Evolutionary conservation across 805 yeast species (phyloP).

Genomic region (Yamadazyma endophytica): DNA sequence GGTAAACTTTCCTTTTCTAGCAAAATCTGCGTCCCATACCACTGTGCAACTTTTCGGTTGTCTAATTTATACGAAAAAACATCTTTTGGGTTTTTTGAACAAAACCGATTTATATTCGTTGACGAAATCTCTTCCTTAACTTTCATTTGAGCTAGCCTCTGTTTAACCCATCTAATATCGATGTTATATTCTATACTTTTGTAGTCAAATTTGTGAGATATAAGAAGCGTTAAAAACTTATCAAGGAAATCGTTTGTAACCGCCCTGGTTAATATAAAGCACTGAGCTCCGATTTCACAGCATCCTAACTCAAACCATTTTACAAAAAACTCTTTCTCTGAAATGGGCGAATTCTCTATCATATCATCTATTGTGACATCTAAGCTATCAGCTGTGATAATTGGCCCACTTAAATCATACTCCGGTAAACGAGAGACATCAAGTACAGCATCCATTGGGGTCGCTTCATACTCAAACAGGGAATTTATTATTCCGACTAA

Average conservation of each 20-base stretch:
- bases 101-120: too few species aligned
- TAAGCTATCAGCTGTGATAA: too few species aligned
- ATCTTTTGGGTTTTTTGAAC: too few species aligned
- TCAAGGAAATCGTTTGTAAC: constrained; percentile 24
- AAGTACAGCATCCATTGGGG: constrained; percentile 22
- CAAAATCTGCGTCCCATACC: too few species aligned
- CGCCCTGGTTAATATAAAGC: constrained; percentile 24
- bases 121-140: too few species aligned
- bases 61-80: too few species aligned
- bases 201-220: constrained; percentile 21
- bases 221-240: constrained; percentile 21
- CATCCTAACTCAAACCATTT: constrained; percentile 57
- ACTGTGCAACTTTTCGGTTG: too few species aligned
- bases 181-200: constrained; percentile 5
- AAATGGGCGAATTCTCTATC: constrained; percentile 46
- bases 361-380: constrained; percentile 5
- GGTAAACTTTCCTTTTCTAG: too few species aligned
- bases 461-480: constrained; percentile 33
- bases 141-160: too few species aligned
- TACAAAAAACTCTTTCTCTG: constrained; percentile 46
- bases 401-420: constrained; percentile 20
- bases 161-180: too few species aligned
- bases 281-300: constrained; percentile 44
- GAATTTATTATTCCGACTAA: constrained; percentile 23
- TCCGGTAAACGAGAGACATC: constrained; percentile 25